Evolutionary conservation across 768 basidiomycete species (phyloP).

Genomic region (Cantharellus anzutake): DNA sequence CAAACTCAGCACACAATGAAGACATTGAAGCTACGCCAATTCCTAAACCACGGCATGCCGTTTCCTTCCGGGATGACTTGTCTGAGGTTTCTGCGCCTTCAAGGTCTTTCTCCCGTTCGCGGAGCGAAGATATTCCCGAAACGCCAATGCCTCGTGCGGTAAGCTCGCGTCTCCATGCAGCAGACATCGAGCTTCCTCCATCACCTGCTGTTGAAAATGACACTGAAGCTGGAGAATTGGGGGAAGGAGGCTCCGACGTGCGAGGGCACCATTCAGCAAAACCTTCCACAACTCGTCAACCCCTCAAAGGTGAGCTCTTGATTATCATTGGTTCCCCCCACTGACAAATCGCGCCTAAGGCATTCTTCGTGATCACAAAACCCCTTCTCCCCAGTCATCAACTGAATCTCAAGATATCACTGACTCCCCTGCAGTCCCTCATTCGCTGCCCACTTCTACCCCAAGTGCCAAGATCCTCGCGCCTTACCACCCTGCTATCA

Average conservation of each 20-base stretch:
- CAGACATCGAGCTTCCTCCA: neutral
- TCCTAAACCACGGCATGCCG: neutral
- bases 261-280: no score
- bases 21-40: neutral
- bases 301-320: no score
- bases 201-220: neutral
- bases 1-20: constrained; percentile 5
- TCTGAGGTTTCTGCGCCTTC: no score
- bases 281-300: no score
- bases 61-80: neutral
- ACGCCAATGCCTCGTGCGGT: no score
- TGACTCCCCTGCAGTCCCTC: neutral
- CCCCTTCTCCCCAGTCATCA: neutral
- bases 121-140: no score
- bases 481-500: constrained; percentile 17
- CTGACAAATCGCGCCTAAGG: no score
- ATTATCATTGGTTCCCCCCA: no score
- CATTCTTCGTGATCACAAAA: neutral
- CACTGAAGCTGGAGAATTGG: neutral
- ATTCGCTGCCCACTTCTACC: neutral
- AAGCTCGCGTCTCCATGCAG: no score
- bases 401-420: neutral
- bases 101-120: no score
- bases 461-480: neutral
- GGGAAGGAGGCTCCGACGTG: no score